Conservation (phyloP, 2,329 filamentous ascomycete species). For the Cercospora janseana region DNA sequence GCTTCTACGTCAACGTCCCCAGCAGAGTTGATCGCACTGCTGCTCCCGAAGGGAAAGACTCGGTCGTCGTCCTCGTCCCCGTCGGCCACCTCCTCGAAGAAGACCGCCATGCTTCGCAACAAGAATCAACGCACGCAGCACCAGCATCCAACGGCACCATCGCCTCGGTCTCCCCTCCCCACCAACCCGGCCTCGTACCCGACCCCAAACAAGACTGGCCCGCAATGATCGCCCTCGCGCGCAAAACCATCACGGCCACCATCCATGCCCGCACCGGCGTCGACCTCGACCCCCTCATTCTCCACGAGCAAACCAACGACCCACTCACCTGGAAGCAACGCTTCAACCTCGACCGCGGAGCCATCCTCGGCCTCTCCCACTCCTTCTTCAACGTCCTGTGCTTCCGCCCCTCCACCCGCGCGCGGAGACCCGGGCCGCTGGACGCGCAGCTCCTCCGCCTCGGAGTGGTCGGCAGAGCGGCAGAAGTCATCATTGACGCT, state of each 20-base stretch:
- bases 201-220: slow-evolving; percentile 59
- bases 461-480: slow-evolving; percentile 29
- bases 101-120: slow-evolving; percentile 30
- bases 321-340: slow-evolving; percentile 62
- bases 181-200: slow-evolving; percentile 40
- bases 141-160: slow-evolving; percentile 16
- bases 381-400: slow-evolving; percentile 71
- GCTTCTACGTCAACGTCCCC: slow-evolving; percentile 76
- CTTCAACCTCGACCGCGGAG: slow-evolving; percentile 74
- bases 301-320: slow-evolving; percentile 64
- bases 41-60: slow-evolving; percentile 63
- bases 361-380: slow-evolving; percentile 70
- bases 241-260: slow-evolving; percentile 59
- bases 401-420: slow-evolving; percentile 64
- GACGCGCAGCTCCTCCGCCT: slow-evolving; percentile 37
- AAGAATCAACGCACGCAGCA: slow-evolving; percentile 17
- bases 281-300: slow-evolving; percentile 51
- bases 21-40: slow-evolving; percentile 66
- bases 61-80: slow-evolving; percentile 68
- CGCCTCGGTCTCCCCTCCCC: slow-evolving; percentile 31
- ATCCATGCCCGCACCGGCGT: slow-evolving; percentile 61
- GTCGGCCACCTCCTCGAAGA: slow-evolving; percentile 62
- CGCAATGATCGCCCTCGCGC: slow-evolving; percentile 58
- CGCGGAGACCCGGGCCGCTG: slow-evolving; percentile 44
- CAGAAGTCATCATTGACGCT: slow-evolving; percentile 30